Evolutionary conservation across 306 rosid genomes (phyloP), one percentile per base, ranked within the genome.

Genomic region (Abrus precatorius): DNA sequence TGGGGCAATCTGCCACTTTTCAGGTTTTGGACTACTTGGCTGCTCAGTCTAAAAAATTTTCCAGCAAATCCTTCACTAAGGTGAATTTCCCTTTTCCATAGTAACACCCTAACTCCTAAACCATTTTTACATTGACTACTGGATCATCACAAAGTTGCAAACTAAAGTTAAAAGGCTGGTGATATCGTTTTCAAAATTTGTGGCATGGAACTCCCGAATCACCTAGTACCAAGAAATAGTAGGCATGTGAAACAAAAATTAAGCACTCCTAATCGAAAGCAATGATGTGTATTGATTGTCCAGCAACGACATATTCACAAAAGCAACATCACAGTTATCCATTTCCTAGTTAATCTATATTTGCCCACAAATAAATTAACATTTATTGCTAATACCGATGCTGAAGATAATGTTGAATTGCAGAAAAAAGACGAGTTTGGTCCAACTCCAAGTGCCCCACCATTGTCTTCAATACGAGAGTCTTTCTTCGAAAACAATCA

Each of bases 1-100:
- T 89, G 47, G 95, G 97, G 3, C 89, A 90, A 34, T 38, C 90
- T 3, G 89, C 94, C 2, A 86, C 92, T 78, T 81, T 88, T 72
- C 92, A 93, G 54, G 82, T 85, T 78, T 59, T 93, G 1, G 85
- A 87, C 10, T 84, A 71, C 87, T 49, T 96, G 68, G 87, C 92
- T 20, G 78, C 77, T 69, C 93, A 89, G 32, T 82, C 97, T 11
- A 50, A 90, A 12, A 90, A 66, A 77, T 77, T 85, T 50, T 40
- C 66, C 2, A n/a, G 77, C 77, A 71, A 82, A 74, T 0, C 69
- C 55, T 29, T 38, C n/a, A 0, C 34, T 12, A 69, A 85, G 93
- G 95, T 90, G 80, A 69, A 53, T 59, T 83, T 73, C 13, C 82
- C 36, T 30, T 44, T 84, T 71, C n/a, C 10, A 38, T 27, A 70